Evolutionary conservation across 73 alveolate species (phyloP).

Genomic region (Paramecium octaurelia): DNA sequence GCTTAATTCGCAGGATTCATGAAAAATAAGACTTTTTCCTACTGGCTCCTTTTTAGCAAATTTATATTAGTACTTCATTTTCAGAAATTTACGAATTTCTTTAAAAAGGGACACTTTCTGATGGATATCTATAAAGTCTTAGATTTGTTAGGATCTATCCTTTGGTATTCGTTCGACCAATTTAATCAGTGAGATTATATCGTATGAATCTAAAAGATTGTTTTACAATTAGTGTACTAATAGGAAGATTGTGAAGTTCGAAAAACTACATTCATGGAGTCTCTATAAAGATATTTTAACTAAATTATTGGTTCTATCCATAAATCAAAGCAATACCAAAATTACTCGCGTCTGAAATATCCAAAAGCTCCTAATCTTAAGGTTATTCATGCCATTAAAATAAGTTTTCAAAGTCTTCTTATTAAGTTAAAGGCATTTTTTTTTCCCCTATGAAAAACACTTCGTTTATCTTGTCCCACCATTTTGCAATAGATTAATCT

Average conservation of each 20-base stretch:
- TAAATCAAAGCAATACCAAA: background rate
- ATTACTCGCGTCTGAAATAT: background rate
- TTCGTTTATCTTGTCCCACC: constrained; percentile 3
- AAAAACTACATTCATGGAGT: background rate
- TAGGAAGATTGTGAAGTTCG: constrained; percentile 21
- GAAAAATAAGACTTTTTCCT: constrained; percentile 6
- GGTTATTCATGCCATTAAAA: background rate
- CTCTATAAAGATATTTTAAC: background rate
- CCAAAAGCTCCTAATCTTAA: background rate
- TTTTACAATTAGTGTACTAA: constrained; percentile 18
- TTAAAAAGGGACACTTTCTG: background rate
- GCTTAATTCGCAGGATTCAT: constrained; percentile 10
- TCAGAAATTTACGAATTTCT: background rate
- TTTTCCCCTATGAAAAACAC: background rate
- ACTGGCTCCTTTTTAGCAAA: constrained; percentile 10
- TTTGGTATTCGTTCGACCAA: constrained; percentile 1
- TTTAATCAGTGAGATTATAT: background rate
- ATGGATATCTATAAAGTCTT: constrained; percentile 3
- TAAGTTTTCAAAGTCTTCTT: background rate
- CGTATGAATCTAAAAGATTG: constrained; percentile 10
- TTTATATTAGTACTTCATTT: background rate
- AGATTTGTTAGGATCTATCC: background rate
- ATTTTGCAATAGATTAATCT: constrained; percentile 21
- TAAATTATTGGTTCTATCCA: background rate
- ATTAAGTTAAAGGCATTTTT: background rate